phyloP scores from a whole-genome alignment of 2,329 filamentous ascomycete species.

The Botrytis squamosa region DNA sequence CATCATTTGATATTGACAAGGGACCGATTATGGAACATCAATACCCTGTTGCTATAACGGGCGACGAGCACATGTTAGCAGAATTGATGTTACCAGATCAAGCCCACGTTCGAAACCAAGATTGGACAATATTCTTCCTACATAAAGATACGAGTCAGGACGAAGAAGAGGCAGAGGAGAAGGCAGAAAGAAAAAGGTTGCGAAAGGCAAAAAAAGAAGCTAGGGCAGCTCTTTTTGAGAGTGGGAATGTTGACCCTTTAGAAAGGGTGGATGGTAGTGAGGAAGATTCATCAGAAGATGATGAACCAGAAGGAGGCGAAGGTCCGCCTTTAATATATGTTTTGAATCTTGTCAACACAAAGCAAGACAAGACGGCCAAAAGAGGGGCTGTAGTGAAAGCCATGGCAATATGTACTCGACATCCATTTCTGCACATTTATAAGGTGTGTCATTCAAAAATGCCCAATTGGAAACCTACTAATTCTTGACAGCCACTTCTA shows the following conservation, averaged over 20 bases:
- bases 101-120: conserved; percentile 88
- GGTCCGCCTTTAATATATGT: conserved; percentile 95
- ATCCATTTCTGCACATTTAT: conserved; percentile 98
- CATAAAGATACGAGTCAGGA: conserved; percentile 89
- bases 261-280: conserved; percentile 49
- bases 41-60: conserved; percentile 90
- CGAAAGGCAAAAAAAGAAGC: conserved; percentile 54
- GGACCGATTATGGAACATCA: conserved; percentile 99
- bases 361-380: conserved; percentile 89
- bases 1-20: conserved; percentile 94
- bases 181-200: conserved; percentile 51
- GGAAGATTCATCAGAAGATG: conserved; percentile 54
- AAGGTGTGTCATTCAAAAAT: conserved; percentile 58
- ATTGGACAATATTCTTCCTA: conserved; percentile 99
- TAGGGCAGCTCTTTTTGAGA: conserved; percentile 48
- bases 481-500: conserved; percentile 66
- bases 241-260: conserved; percentile 44
- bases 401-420: conserved; percentile 97
- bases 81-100: conserved; percentile 98
- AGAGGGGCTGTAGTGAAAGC: conserved; percentile 94
- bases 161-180: conserved; percentile 73
- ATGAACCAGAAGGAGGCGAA: conserved; percentile 69
- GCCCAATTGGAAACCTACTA: conserved; percentile 23
- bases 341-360: conserved; percentile 95
- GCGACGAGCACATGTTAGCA: conserved; percentile 96